Conservation (phyloP, 129 eudicot species). For the Dittrichia graveolens region DNA sequence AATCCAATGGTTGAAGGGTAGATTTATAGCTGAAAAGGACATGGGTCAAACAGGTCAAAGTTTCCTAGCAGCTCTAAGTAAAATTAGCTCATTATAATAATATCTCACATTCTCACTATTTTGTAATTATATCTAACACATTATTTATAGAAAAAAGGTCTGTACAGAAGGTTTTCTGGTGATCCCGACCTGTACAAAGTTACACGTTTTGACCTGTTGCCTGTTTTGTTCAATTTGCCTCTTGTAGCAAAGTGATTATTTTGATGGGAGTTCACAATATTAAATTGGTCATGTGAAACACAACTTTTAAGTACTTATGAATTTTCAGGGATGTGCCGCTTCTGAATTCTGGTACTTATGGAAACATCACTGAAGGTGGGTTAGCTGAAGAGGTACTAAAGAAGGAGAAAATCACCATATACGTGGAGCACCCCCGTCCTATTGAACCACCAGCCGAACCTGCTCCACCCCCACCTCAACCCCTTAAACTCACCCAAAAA, state of each 20-base stretch:
- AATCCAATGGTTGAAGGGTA: background rate
- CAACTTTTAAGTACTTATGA: background rate
- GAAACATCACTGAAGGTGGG: slow-evolving; percentile 49
- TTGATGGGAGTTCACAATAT: background rate
- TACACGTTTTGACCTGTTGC: background rate
- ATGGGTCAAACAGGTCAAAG: background rate
- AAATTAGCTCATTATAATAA: background rate
- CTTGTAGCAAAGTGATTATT: background rate
- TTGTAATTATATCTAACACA: too few species aligned
- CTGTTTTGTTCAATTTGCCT: background rate
- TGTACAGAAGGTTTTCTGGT: too few species aligned
- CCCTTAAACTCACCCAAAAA: slow-evolving; percentile 84
- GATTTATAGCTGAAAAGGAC: background rate
- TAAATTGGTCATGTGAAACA: background rate
- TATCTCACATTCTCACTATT: too few species aligned
- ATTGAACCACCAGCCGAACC: slow-evolving; percentile 95
- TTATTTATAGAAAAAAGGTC: too few species aligned
- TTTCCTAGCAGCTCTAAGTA: background rate
- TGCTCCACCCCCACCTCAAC: slow-evolving; percentile 98
- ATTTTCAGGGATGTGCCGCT: slow-evolving; percentile 74
- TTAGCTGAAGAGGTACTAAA: slow-evolving; percentile 55
- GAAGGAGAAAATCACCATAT: slow-evolving; percentile 78
- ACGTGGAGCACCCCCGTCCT: slow-evolving; percentile 93
- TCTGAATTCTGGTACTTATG: slow-evolving; percentile 55
- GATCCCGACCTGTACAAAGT: background rate